Evolutionary conservation across 805 yeast genomes (phyloP), one percentile per base, ranked within the genome.

Genomic region (Suhomyces kilbournensis): DNA sequence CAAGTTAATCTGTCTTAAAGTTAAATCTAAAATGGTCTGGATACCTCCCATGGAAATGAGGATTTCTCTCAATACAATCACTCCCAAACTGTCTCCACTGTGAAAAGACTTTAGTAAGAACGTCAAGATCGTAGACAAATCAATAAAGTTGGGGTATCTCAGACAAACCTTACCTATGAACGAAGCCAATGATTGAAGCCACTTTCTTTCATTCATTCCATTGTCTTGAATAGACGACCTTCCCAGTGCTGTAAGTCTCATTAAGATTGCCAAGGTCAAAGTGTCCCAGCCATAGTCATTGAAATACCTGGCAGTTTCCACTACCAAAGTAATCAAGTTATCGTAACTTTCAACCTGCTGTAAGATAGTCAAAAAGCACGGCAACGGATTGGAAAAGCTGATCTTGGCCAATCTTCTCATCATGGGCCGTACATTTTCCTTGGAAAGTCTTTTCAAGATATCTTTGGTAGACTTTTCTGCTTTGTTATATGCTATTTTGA

Each of bases 281-380:
- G 84, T 88, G 66, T 93, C 98, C 91, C 96, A 90, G 0, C 91
- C 90, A 60, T 86, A 85, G 4, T 72, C 78, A 48, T 85, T 86
- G 64, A 90, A 90, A 62, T 82, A 86, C 40, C 83, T 74, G 0
- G 97, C 90, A 6, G 94, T 82, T 46, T 86, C 86, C 8, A 90
- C 91, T 6, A 93, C 83, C 52, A 93, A 74, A 38, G 82, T 84
- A 44, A 86, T 87, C 56, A 93, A 79, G 63, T 93, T 93, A 63
- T 88, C 96, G 64, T 93, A 93, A 71, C 94, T 90, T 67, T 93
- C 98, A 56, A 93, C 83, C 63, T 90, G 97, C 45, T 83, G 82
- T 9, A 92, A 75, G 45, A 89, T 78, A 0, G 88, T 85, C 20
- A 81, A 70, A 44, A 92, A 80, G 12, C 91, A 82, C 2, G 96